Conservation (phyloP, 2,329 filamentous ascomycete genomes). For the Hypoxylon sp. region DNA sequence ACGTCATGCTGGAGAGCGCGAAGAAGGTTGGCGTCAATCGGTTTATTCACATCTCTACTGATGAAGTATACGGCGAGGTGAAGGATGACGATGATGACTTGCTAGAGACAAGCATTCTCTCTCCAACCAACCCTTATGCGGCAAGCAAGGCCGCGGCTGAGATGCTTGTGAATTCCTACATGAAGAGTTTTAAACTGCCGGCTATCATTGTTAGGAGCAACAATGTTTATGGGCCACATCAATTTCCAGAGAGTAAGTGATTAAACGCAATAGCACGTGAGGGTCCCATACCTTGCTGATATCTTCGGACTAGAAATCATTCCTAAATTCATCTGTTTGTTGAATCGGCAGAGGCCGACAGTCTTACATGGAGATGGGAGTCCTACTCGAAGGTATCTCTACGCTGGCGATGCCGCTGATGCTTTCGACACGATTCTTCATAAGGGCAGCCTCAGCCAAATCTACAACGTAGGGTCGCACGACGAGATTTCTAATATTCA, state of each 20-base stretch:
- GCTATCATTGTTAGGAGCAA: constrained; percentile 84
- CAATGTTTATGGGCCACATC: constrained; percentile 87
- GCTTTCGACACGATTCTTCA: constrained; percentile 88
- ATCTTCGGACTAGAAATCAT: constrained; percentile 78
- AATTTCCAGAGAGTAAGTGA: constrained; percentile 81
- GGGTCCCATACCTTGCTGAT: constrained; percentile 20
- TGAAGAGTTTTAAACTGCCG: constrained; percentile 84
- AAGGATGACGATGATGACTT: constrained; percentile 77
- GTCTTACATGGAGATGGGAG: constrained; percentile 82
- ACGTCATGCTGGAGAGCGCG: constrained; percentile 81
- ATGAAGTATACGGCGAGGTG: constrained; percentile 88
- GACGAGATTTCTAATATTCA: constrained; percentile 82
- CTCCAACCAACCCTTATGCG: constrained; percentile 84
- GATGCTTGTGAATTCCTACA: constrained; percentile 89
- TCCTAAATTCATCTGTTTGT: constrained; percentile 80
- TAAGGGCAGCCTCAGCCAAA: constrained; percentile 77
- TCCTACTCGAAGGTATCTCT: constrained; percentile 80
- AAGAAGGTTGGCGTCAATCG: constrained; percentile 76
- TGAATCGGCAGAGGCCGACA: constrained; percentile 74
- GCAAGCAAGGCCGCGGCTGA: constrained; percentile 85
- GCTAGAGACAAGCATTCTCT: constrained; percentile 78
- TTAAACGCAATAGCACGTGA: not conserved
- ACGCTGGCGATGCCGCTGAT: constrained; percentile 81
- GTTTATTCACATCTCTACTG: constrained; percentile 86
- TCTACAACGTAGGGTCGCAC: constrained; percentile 84